Evolutionary conservation across 2,329 filamentous ascomycete species (phyloP), one percentile per base, ranked within the genome.

Genomic region (Beauveria pseudobassiana): DNA sequence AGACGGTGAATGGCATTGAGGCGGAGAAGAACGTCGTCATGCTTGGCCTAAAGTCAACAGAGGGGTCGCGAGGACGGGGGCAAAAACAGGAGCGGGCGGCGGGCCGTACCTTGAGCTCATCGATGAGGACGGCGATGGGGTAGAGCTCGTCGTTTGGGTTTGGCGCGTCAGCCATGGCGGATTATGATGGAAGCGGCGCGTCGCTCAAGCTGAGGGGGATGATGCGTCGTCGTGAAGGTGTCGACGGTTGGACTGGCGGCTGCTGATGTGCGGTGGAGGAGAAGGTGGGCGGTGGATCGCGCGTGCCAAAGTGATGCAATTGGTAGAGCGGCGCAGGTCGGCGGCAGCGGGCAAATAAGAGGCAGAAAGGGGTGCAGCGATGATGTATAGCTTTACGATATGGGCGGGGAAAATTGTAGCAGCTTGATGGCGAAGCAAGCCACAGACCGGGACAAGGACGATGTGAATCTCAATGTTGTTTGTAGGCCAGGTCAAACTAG

Each of bases 101-200:
- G 50, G 30, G 43, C 65, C 66, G 67, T 85, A 96, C 93, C 91
- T 97, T 99, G 73, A 99, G 85, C 86, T 99, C 95, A 78, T 99
- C 95, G 79, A 99, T 99, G 78, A 99, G 88, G 69, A 99, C 95
- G 74, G 96, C 95, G 82, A 99, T 99, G 76, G 95, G 95, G 79
- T 98, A 99, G 73, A 99, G 92, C 87, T 98, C 96, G 80, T 99
- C 95, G 77, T 89, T 96, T 82, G 93, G 87, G 79, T 88, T 90
- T 77, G 88, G 84, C 79, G 88, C 89, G 80, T 97, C 85, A 79
- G 85, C 91, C 93, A 98, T 98, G 77, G 77, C 83, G 84, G 78
- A 76, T 72, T 71, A 51, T 18, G 52, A 59, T 56, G 62, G 54
- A 52, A 38, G 55, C 54, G 55, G 61, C 55, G 61, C 55, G 61